Evolutionary conservation across 2,329 filamentous ascomycete species (phyloP).

Genomic region (Leptoxyphium fumago): DNA sequence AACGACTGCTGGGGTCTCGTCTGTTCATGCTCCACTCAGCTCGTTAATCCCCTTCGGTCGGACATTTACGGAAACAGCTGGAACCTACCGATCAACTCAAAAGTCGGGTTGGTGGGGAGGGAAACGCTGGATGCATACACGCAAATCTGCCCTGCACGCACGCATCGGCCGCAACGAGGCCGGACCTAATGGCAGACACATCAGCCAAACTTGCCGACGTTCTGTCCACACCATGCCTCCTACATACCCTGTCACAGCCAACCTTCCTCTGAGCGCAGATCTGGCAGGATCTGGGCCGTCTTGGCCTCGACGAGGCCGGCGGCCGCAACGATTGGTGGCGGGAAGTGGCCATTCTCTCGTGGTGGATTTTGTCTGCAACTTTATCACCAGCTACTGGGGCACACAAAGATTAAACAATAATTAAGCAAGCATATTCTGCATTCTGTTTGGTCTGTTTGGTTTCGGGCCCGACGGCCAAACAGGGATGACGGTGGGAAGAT

Average conservation of each 20-base stretch:
- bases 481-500: too few relatives aligned
- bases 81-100: conserved; percentile 5
- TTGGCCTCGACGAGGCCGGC: conserved; percentile 1
- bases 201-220: background rate
- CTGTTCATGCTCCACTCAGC: conserved; percentile 3
- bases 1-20: conserved; percentile 5
- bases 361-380: too few relatives aligned
- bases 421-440: too few relatives aligned
- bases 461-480: too few relatives aligned
- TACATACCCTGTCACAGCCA: conserved; percentile 7
- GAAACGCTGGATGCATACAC: conserved; percentile 4
- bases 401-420: too few relatives aligned
- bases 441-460: too few relatives aligned
- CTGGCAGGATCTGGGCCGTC: conserved; percentile 8
- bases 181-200: conserved; percentile 2
- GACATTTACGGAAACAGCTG: background rate
- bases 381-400: too few relatives aligned
- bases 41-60: background rate
- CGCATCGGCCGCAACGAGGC: conserved; percentile 10
- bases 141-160: conserved; percentile 6
- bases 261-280: conserved; percentile 9
- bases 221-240: background rate
- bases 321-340: too few relatives aligned
- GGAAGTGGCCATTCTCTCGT: too few relatives aligned
- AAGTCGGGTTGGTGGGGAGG: conserved; percentile 3